Evolutionary conservation across 1,139 yeast species (phyloP).

Genomic region (Lodderomyces margitis): DNA sequence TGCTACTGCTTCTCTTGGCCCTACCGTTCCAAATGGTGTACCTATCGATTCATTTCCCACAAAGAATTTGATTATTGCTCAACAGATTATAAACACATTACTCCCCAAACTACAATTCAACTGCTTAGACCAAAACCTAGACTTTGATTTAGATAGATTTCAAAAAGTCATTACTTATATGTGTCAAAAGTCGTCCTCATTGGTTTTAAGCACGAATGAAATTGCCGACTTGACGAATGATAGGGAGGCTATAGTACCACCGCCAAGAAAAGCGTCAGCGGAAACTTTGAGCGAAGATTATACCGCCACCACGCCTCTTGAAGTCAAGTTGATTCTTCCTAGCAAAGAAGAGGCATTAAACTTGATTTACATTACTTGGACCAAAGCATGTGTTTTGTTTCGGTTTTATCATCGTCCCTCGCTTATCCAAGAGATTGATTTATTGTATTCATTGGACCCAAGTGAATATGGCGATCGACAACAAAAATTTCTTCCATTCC

Average conservation of each 20-base stretch:
- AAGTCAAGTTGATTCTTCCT: conserved; percentile 71
- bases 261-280: conserved; percentile 18
- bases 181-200: conserved; percentile 20
- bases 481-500: conserved; percentile 72
- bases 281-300: conserved; percentile 21
- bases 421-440: conserved; percentile 53
- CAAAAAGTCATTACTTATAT: conserved; percentile 24
- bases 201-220: conserved; percentile 20
- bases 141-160: conserved; percentile 36
- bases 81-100: conserved; percentile 37
- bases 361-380: conserved; percentile 77
- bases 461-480: conserved; percentile 69
- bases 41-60: conserved; percentile 11
- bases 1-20: neutral
- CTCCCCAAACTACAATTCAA: conserved; percentile 50
- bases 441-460: conserved; percentile 61
- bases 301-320: conserved; percentile 23
- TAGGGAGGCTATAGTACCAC: conserved; percentile 11
- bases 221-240: conserved; percentile 28
- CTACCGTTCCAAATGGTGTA: conserved; percentile 10
- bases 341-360: conserved; percentile 70
- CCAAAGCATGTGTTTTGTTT: conserved; percentile 79
- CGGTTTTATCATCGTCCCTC: conserved; percentile 86
- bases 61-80: conserved; percentile 23
- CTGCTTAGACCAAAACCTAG: conserved; percentile 30